Conservation (phyloP, 257 asterid species). For the Nicotiana knightiana region DNA sequence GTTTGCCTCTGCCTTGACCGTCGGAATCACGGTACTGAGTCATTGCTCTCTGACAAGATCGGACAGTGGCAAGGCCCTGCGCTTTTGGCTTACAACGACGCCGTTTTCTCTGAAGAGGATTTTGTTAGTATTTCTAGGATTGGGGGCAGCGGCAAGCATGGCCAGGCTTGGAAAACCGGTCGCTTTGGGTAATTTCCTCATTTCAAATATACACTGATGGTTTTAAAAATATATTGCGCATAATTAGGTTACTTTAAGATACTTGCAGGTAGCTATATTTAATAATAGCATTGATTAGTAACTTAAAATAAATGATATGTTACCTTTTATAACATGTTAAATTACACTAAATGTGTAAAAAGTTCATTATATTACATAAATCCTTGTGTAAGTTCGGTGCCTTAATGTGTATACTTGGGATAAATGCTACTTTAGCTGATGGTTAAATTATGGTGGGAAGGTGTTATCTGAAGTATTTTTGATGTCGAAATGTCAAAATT, state of each 20-base stretch:
- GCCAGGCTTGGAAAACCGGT: constrained; percentile 88
- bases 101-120: constrained; percentile 87
- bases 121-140: constrained; percentile 85
- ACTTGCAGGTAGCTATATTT: no score
- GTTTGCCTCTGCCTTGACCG: constrained; percentile 89
- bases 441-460: not conserved
- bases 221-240: no score
- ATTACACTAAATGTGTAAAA: no score
- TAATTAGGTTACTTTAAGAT: no score
- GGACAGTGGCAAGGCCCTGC: constrained; percentile 96
- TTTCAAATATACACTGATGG: not conserved
- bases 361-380: no score
- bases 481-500: not conserved
- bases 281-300: no score
- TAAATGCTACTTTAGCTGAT: not conserved
- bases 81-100: constrained; percentile 77
- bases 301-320: no score
- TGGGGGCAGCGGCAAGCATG: constrained; percentile 87
- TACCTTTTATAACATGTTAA: no score
- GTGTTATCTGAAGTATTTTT: not conserved
- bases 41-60: constrained; percentile 60
- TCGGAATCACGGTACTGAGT: constrained; percentile 49
- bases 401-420: not conserved
- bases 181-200: constrained; percentile 68
- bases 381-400: no score